Evolutionary conservation across 306 rosid species (phyloP), one percentile per base, ranked within the genome.

Genomic region (Rosa multiflora): DNA sequence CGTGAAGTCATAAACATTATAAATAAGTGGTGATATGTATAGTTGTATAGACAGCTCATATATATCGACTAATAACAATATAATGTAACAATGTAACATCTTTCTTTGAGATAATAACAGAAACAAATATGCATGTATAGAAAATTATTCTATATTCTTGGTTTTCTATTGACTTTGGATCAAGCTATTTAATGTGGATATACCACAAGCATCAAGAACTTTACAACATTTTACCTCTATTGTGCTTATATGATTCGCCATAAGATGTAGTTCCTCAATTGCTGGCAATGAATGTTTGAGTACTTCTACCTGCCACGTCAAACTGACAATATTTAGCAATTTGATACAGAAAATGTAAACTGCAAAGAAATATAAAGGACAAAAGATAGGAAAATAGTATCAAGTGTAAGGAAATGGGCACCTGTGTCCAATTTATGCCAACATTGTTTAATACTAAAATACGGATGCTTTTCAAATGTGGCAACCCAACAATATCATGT

Each of bases 231-330:
- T 46, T 84, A 92, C 99, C 91, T 76, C 68, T 77, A 93, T 83
- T 79, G 78, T 78, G 85, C 97, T 91, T 76, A 93, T 90, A 58
- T 80, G 82, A 85, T 93, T 95, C 62, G 93, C 93, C 94, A 93
- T 84, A 40, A 93, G 90, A 87, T 95, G 98, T 72, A 93, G 92
- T 84, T 95, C 99, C 87, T 92, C 98, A 48, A 95, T 81, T 76
- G 86, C 75, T 80, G 94, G 84, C 74, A 95, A 84, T 29, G 94
- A 85, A 37, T 76, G 83, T 72, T 88, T 83, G 79, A 92, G 91
- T 74, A 83, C 76, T 76, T 92, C 97, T 82, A 95, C 93, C 98
- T 95, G 87, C 78, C 86, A 85, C 72, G 74, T 75, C 17, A 78
- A 82, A 76, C 44, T 78, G 55, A 79, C 58, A 75, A 77, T 52